These are phyloP conservation scores for Trypanosoma rangeli DNA, from an alignment of 208 protist genomes.

Conservation along the genomic window DNA sequence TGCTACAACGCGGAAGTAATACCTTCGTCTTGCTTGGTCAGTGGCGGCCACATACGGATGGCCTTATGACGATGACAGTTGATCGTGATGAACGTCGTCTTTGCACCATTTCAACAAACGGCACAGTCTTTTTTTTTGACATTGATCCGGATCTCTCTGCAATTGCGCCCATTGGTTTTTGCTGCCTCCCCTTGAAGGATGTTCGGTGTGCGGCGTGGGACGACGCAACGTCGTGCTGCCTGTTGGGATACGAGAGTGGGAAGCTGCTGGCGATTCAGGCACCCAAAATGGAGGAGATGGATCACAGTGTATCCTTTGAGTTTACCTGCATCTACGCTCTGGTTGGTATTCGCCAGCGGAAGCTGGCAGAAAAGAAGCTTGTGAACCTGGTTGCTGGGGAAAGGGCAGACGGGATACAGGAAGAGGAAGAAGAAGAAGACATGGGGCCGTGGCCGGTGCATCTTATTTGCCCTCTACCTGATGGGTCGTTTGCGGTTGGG, in stretches of 20 bases:
- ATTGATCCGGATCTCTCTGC: constrained; percentile 29
- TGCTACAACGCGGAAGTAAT: constrained; percentile 40
- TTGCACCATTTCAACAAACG: constrained; percentile 79
- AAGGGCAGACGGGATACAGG: constrained; percentile 49
- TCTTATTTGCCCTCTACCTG: constrained; percentile 46
- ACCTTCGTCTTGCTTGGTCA: constrained; percentile 50
- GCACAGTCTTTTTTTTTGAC: constrained; percentile 94
- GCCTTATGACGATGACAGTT: constrained; percentile 62
- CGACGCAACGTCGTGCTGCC: constrained; percentile 39
- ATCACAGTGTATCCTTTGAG: constrained; percentile 68
- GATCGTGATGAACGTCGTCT: constrained; percentile 58
- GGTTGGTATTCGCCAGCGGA: constrained; percentile 76
- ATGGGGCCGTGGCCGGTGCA: constrained; percentile 70
- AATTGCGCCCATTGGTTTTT: constrained; percentile 81
- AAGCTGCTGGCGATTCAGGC: constrained; percentile 63
- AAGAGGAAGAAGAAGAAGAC: constrained; percentile 70
- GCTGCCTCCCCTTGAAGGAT: constrained; percentile 47
- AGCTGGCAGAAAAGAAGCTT: constrained; percentile 51
- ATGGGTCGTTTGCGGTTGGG: constrained; percentile 52
- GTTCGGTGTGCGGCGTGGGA: constrained; percentile 76
- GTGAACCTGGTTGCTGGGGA: constrained; percentile 49
- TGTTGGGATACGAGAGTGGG: constrained; percentile 73
- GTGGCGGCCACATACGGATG: constrained; percentile 73
- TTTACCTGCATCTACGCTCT: constrained; percentile 63
- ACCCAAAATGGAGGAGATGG: constrained; percentile 43